Conservation (phyloP, 2,329 filamentous ascomycete genomes). For the Trichoderma sp. region DNA sequence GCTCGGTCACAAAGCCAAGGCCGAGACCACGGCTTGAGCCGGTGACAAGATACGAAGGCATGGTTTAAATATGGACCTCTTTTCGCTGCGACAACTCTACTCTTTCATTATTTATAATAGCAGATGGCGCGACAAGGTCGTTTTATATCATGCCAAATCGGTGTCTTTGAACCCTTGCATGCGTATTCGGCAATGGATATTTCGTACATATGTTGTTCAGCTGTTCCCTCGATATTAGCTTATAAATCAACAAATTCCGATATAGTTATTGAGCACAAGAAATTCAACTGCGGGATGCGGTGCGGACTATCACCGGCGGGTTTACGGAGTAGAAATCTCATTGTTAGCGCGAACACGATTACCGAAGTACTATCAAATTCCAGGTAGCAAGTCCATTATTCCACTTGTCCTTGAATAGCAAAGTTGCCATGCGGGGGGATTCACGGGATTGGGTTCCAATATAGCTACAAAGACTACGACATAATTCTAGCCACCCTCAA, state of each 20-base stretch:
- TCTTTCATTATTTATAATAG: background rate
- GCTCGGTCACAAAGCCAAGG: background rate
- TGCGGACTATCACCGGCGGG: background rate
- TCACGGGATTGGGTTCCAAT: fast-evolving
- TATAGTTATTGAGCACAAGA: fast-evolving
- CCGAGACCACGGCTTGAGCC: background rate
- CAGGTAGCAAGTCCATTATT: background rate
- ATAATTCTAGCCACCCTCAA: too few species aligned
- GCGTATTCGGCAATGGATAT: background rate
- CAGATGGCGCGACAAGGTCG: background rate
- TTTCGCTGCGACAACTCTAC: background rate
- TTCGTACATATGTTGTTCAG: background rate
- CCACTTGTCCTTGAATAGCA: background rate
- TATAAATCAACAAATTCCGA: background rate
- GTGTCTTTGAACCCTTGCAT: background rate
- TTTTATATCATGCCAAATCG: background rate
- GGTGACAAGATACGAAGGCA: background rate
- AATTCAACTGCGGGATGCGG: background rate
- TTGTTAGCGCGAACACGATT: background rate
- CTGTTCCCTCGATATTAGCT: background rate
- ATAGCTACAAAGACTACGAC: background rate
- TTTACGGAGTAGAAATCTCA: background rate
- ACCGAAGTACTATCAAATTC: background rate
- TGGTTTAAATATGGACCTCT: background rate
- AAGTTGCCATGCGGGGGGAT: background rate